Percentiles rank a stretch among this genome's conserved stretches.
phyloP scores from a whole-genome alignment of 2,329 filamentous ascomycete genomes.

The Chalaropsis ovoidea region DNA sequence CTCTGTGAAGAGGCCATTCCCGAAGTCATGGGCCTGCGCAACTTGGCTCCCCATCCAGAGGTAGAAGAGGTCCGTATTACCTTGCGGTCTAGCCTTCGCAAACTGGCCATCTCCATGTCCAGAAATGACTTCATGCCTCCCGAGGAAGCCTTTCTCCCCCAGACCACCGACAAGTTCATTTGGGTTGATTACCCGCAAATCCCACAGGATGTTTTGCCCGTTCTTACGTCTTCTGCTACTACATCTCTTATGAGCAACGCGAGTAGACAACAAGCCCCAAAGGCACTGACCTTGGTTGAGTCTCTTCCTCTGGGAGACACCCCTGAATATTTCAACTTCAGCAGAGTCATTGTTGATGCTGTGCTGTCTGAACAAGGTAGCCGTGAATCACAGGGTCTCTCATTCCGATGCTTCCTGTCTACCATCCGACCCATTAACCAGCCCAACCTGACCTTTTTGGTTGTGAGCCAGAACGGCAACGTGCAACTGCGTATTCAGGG shows the following conservation, averaged over 20 bases:
- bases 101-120: slow-evolving; percentile 72
- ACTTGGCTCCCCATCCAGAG: slow-evolving; percentile 38
- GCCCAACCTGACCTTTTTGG: slow-evolving; percentile 58
- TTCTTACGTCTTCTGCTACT: slow-evolving; percentile 44
- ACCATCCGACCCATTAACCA: slow-evolving; percentile 61
- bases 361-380: slow-evolving; percentile 61
- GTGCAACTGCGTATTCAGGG: slow-evolving; percentile 65
- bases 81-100: slow-evolving; percentile 56
- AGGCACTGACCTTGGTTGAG: slow-evolving; percentile 44
- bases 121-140: slow-evolving; percentile 69
- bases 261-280: slow-evolving; percentile 39
- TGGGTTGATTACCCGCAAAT: slow-evolving; percentile 71
- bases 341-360: slow-evolving; percentile 63
- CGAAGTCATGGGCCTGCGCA: slow-evolving; percentile 39
- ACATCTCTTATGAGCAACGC: slow-evolving; percentile 41
- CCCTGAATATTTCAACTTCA: slow-evolving; percentile 63
- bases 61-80: slow-evolving; percentile 45
- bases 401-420: slow-evolving; percentile 65
- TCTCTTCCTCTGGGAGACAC: slow-evolving; percentile 71
- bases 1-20: slow-evolving; percentile 50
- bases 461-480: slow-evolving; percentile 70
- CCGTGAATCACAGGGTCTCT: slow-evolving; percentile 54
- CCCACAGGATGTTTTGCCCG: slow-evolving; percentile 58
- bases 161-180: slow-evolving; percentile 68
- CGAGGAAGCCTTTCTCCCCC: slow-evolving; percentile 57